These are phyloP conservation scores for Russula virescens DNA, from an alignment of 768 basidiomycete genomes.

Conservation along the genomic window DNA sequence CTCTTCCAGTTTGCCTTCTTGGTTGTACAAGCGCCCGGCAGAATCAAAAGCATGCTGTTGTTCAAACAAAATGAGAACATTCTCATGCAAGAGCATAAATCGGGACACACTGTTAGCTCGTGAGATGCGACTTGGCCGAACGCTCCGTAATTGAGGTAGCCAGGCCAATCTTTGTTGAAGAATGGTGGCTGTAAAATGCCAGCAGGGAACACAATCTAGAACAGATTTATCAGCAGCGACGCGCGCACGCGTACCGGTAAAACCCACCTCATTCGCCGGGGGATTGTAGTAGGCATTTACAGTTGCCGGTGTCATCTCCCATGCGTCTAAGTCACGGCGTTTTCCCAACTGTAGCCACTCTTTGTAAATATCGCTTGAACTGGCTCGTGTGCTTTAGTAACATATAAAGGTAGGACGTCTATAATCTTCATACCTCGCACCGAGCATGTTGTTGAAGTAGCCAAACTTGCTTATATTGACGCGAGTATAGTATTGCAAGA, in stretches of 20 bases:
- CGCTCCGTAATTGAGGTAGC: constrained; percentile 84
- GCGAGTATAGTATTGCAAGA: constrained; percentile 67
- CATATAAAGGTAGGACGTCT: constrained; percentile 21
- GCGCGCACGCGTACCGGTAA: neutral
- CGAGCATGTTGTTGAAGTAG: constrained; percentile 83
- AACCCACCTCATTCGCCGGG: constrained; percentile 72
- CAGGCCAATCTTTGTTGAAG: constrained; percentile 82
- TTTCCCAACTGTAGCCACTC: constrained; percentile 73
- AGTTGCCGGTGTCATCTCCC: constrained; percentile 85
- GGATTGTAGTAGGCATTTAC: constrained; percentile 90
- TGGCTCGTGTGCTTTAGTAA: constrained; percentile 27
- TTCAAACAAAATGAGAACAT: neutral
- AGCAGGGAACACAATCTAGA: constrained; percentile 89
- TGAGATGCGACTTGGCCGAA: constrained; percentile 92
- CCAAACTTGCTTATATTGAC: constrained; percentile 59
- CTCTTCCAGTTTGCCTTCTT: constrained; percentile 76
- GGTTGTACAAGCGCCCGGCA: constrained; percentile 84
- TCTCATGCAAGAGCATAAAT: neutral
- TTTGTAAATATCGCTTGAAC: constrained; percentile 55
- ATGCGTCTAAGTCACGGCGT: constrained; percentile 60
- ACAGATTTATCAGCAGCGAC: neutral
- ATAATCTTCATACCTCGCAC: constrained; percentile 41
- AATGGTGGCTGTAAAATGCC: constrained; percentile 92
- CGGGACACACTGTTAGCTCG: constrained; percentile 67
- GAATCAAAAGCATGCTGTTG: constrained; percentile 85